Conservation (phyloP, 2,329 filamentous ascomycete species). For the Hypoxylon sp. region DNA sequence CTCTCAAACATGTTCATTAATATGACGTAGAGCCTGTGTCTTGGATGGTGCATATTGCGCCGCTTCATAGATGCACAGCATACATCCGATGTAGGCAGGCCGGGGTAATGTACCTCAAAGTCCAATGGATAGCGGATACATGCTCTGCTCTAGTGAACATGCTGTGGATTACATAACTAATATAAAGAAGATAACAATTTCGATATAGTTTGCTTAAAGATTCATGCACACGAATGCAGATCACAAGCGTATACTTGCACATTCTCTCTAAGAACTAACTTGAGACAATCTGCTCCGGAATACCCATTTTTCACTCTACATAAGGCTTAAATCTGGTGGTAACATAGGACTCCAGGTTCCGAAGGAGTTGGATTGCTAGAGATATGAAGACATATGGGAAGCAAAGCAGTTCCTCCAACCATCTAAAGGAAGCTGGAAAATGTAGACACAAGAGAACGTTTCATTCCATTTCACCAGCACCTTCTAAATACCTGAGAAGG, state of each 20-base stretch:
- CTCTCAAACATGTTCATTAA: conserved; percentile 7
- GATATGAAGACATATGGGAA: neutral
- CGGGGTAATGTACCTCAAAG: conserved; percentile 8
- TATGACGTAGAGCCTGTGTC: conserved; percentile 6
- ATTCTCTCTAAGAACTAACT: neutral
- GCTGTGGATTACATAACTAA: neutral
- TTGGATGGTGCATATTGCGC: conserved; percentile 1
- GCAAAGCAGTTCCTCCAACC: neutral
- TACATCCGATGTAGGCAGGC: conserved; percentile 17
- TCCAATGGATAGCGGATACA: neutral
- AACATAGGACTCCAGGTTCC: neutral
- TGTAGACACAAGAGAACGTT: conserved; percentile 5
- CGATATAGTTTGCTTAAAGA: neutral
- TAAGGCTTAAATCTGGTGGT: neutral
- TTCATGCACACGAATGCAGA: neutral
- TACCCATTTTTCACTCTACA: neutral
- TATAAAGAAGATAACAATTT: neutral
- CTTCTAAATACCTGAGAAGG: conserved; percentile 7
- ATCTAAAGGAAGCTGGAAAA: neutral
- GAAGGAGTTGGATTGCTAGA: neutral
- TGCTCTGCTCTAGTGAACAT: neutral
- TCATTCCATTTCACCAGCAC: conserved; percentile 6
- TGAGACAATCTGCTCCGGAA: neutral
- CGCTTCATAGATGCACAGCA: neutral
- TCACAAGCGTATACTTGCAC: neutral